Base-by-base conservation (phyloP, 1,284 basidiomycete genomes). In the Butyriboletus appendiculatus region DNA sequence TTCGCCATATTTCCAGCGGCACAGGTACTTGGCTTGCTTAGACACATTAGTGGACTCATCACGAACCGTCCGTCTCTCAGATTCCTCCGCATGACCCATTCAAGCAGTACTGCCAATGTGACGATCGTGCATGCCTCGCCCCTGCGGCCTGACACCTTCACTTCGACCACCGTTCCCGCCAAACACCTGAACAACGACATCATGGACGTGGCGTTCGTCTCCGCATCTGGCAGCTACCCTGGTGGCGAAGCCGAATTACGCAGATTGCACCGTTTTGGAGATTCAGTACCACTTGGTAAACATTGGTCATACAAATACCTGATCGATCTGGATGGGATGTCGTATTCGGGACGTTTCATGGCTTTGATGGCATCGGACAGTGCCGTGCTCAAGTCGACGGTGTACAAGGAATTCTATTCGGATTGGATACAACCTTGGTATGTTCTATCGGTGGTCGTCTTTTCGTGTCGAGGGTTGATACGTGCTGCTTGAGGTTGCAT, bases 241-340 rank as follows among this genome's bases (percentile, higher is more conserved):
- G 93, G 92, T 5, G 94, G 94, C n/a, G 80, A 90, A 60, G 73
- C 81, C 1, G 87, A 85, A 16, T 78, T 94, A 60, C 77, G 79
- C 56, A 75, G 76, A 55, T 77, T 83, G 35, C 89, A 94, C 69
- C 81, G 90, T 30, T 92, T 94, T 62, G 85, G 81, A 12, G 83
- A 89, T 51, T 76, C 90, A 1, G 92, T 92, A 0, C 86, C 88
- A 6, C 76, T 97, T 1, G 92, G 92, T 5, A 82, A 87, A 58
- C 89, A 94, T 65, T 97, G 95, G 95, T 79, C 86, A 50, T 92
- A 95, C 77, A 96, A 96, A 74, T 96, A 95, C 66, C 78, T 96
- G 24, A 75, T 96, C 58, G 95, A 97, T 72, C 72, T 97, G 50
- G 95, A 97, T 67, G 95, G 95, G 34, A 94, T 94, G 88, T 89